Evolutionary conservation across 192 early-diverging fungal species (phyloP).

Genomic region (Mortierella claussenii): DNA sequence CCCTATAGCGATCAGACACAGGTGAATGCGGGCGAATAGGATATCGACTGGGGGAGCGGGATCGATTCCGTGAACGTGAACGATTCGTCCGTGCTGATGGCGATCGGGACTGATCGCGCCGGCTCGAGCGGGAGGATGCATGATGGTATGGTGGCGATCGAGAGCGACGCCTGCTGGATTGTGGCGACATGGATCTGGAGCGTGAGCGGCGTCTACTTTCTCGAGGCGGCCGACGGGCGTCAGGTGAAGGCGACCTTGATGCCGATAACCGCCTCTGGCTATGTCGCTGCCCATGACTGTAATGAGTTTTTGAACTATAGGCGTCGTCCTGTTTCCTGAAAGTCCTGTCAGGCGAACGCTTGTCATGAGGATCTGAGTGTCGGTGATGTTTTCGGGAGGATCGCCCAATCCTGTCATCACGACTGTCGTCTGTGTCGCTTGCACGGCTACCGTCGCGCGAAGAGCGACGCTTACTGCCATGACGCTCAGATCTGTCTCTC

Average conservation of each 20-base stretch:
- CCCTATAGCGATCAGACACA: background rate
- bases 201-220: constrained; percentile 6
- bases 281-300: background rate
- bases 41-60: constrained; percentile 5
- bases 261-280: too few relatives aligned
- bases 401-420: constrained; percentile 8
- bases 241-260: constrained; percentile 5
- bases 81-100: background rate
- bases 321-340: constrained; percentile 2
- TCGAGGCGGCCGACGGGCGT: background rate
- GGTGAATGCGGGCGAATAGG: background rate
- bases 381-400: constrained; percentile 27
- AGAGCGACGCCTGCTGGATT: constrained; percentile 5
- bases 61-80: background rate
- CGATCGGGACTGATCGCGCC: constrained; percentile 8
- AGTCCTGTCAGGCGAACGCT: background rate
- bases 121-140: background rate
- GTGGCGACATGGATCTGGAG: constrained; percentile 13
- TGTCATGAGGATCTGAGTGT: constrained; percentile 7
- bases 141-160: constrained; percentile 15
- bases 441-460: constrained; percentile 9
- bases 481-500: constrained; percentile 37
- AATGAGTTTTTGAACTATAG: background rate
- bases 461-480: constrained; percentile 36
- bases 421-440: constrained; percentile 16